A percentile compares a stretch with the other conserved stretches of the same genome.
Evolutionary conservation across 2,329 filamentous ascomycete genomes (phyloP).

Genomic region (Cercospora zeae-maydis): DNA sequence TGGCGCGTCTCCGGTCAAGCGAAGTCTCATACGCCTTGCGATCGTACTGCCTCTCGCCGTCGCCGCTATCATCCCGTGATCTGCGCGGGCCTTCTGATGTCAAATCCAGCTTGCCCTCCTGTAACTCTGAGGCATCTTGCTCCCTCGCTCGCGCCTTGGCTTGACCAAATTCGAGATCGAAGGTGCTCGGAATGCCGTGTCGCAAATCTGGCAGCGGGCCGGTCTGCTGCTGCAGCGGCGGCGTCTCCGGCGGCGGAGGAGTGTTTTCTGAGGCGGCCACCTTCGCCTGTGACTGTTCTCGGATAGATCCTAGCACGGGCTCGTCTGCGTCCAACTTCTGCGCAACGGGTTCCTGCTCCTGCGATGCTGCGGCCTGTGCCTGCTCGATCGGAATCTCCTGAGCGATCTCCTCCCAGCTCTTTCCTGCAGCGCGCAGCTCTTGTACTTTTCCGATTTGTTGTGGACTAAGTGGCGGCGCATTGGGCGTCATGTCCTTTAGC

Average conservation of each 20-base stretch:
- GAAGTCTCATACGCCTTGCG: constrained; percentile 87
- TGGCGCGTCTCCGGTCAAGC: constrained; percentile 74
- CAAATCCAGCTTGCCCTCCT: constrained; percentile 27
- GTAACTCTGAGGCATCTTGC: constrained; percentile 31
- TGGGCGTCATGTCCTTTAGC: constrained; percentile 10
- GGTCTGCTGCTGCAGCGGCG: constrained; percentile 26
- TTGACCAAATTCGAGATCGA: constrained; percentile 68
- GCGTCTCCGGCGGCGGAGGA: constrained; percentile 14
- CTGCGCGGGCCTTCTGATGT: constrained; percentile 21
- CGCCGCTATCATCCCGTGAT: constrained; percentile 42
- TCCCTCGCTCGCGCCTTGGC: constrained; percentile 35
- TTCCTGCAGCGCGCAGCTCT: constrained; percentile 10
- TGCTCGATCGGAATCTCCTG: constrained; percentile 5
- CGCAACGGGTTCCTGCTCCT: constrained; percentile 31
- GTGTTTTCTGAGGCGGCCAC: constrained; percentile 30
- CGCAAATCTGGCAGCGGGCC: constrained; percentile 83
- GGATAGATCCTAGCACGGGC: constrained; percentile 27
- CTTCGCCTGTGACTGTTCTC: constrained; percentile 29
- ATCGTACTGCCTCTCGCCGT: constrained; percentile 64
- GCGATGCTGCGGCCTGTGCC: neutral
- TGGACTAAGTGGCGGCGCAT: neutral
- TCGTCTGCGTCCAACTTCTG: constrained; percentile 32
- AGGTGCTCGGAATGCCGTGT: constrained; percentile 89
- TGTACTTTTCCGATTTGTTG: constrained; percentile 1
- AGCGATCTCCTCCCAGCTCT: constrained; percentile 11